phyloP scores from a whole-genome alignment of 2,329 filamentous ascomycete genomes.

The Pseudocercospora fuligena region DNA sequence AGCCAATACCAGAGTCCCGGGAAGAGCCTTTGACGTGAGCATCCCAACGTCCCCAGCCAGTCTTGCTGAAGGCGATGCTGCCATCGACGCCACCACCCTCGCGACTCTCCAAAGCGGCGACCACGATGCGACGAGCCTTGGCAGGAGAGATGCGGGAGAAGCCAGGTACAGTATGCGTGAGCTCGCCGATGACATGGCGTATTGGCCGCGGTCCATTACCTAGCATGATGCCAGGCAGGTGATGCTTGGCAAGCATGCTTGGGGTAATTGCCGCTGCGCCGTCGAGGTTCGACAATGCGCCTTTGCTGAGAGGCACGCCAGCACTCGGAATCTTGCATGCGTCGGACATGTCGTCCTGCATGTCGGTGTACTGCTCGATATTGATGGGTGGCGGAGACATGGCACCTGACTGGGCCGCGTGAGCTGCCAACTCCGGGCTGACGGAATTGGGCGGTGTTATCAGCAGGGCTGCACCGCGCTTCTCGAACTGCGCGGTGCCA shows the following conservation, averaged over 20 bases:
- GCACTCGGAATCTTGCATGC: slow-evolving; percentile 41
- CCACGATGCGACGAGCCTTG: slow-evolving; percentile 88
- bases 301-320: slow-evolving; percentile 51
- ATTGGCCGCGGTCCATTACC: slow-evolving; percentile 91
- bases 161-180: slow-evolving; percentile 90
- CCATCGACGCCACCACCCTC: slow-evolving; percentile 64
- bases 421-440: slow-evolving; percentile 82
- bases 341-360: slow-evolving; percentile 59
- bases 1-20: slow-evolving; percentile 43
- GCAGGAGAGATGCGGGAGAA: slow-evolving; percentile 87
- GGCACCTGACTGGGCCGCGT: slow-evolving; percentile 68
- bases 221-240: slow-evolving; percentile 88
- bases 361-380: slow-evolving; percentile 84
- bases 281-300: slow-evolving; percentile 65
- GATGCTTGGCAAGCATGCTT: slow-evolving; percentile 81
- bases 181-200: slow-evolving; percentile 90
- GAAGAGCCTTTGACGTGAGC: slow-evolving; percentile 69
- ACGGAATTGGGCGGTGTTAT: slow-evolving; percentile 90
- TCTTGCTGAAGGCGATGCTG: slow-evolving; percentile 87
- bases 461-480: slow-evolving; percentile 63
- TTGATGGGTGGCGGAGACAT: slow-evolving; percentile 52
- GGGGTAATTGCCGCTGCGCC: slow-evolving; percentile 83
- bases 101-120: slow-evolving; percentile 86
- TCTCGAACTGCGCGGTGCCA: slow-evolving; percentile 37
- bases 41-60: slow-evolving; percentile 97